Percentiles rank a stretch among this genome's conserved stretches.
Evolutionary conservation across 1,284 basidiomycete genomes (phyloP).

Genomic region (Ceratobasidium sp.): DNA sequence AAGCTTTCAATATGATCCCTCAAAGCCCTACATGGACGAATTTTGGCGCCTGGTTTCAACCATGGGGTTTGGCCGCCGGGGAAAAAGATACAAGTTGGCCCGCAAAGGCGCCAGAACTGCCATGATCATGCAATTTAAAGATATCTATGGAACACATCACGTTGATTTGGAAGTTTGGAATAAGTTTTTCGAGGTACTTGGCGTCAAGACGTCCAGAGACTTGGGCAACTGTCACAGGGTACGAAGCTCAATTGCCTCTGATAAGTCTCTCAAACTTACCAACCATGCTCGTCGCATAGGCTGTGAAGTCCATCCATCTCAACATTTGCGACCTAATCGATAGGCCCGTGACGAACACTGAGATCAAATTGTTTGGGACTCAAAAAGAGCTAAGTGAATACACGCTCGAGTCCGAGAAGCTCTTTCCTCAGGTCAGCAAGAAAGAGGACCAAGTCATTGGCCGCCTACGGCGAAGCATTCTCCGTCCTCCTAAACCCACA

Average conservation of each 20-base stretch:
- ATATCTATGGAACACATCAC: constrained; percentile 47
- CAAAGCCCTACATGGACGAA: not conserved
- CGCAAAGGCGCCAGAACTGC: constrained; percentile 44
- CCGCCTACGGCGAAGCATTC: too few species aligned
- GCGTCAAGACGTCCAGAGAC: constrained; percentile 30
- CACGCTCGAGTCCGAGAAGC: not conserved
- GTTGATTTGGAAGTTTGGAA: constrained; percentile 48
- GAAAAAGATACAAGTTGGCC: constrained; percentile 1
- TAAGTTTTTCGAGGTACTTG: constrained; percentile 43
- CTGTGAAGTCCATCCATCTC: not conserved
- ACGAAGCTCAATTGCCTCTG: not conserved
- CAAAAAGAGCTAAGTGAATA: not conserved
- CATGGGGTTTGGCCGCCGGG: not conserved
- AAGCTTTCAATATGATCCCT: constrained; percentile 43
- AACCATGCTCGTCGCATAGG: not conserved
- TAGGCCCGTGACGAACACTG: not conserved
- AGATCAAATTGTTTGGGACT: not conserved
- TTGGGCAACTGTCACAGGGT: not conserved
- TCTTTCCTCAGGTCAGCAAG: not conserved
- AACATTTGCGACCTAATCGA: not conserved
- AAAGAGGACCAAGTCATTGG: not conserved
- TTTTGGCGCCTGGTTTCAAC: not conserved
- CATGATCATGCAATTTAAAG: constrained; percentile 49
- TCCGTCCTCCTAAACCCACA: too few species aligned
- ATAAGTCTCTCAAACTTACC: not conserved